These are phyloP conservation scores for Torrubiella hemipterigena DNA, from an alignment of 2,329 filamentous ascomycete species.

Conservation along the genomic window DNA sequence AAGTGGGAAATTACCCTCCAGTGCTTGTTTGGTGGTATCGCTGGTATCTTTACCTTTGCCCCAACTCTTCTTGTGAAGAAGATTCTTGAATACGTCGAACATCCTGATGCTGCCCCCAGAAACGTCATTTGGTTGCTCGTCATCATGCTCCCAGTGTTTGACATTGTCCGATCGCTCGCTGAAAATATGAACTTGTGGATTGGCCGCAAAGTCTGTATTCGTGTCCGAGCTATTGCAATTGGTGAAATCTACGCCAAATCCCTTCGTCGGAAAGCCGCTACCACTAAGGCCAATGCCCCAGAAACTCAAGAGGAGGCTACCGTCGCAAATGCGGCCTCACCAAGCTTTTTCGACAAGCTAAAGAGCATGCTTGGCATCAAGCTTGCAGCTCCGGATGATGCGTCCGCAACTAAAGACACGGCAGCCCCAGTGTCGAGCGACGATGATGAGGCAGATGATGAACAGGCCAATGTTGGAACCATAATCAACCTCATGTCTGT, in stretches of 20 bases:
- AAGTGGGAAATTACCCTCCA: constrained; percentile 64
- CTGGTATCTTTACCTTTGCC: constrained; percentile 76
- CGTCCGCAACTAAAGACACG: too few species aligned
- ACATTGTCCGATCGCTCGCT: constrained; percentile 67
- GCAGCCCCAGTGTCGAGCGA: constrained; percentile 66
- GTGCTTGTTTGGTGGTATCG: constrained; percentile 66
- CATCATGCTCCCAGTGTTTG: constrained; percentile 74
- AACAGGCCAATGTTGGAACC: constrained; percentile 93
- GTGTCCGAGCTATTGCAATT: constrained; percentile 85
- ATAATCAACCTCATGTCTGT: constrained; percentile 99
- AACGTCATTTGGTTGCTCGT: constrained; percentile 97
- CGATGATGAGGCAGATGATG: constrained; percentile 49
- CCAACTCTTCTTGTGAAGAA: constrained; percentile 84
- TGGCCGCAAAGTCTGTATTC: constrained; percentile 87
- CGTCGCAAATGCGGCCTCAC: constrained; percentile 20
- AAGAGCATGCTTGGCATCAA: constrained; percentile 49
- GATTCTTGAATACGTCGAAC: constrained; percentile 89
- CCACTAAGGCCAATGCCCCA: constrained; percentile 61
- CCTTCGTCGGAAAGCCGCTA: constrained; percentile 76
- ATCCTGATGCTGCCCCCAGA: constrained; percentile 58
- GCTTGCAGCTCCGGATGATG: too few species aligned
- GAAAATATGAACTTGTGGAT: constrained; percentile 87
- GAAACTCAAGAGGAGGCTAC: constrained; percentile 35
- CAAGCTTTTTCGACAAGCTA: constrained; percentile 32
- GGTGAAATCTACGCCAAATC: constrained; percentile 97